Percentiles rank a stretch among this genome's conserved stretches.
phyloP scores from a whole-genome alignment of 805 yeast species.

The Saccharomycopsis selenospora region DNA sequence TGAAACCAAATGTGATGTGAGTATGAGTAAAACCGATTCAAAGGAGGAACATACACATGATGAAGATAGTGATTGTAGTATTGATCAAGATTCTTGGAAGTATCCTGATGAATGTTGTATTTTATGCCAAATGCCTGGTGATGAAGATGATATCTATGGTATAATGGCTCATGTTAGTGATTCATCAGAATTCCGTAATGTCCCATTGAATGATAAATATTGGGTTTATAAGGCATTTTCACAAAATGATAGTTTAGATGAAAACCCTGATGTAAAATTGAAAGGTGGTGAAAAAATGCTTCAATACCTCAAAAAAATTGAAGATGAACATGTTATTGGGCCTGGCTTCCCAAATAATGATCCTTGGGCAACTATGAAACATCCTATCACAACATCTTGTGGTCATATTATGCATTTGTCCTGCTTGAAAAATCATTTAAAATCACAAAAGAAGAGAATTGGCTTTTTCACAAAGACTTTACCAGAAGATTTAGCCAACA shows the following conservation, averaged over 20 bases:
- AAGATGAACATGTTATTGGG: constrained; percentile 45
- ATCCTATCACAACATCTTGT: constrained; percentile 62
- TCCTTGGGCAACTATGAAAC: constrained; percentile 31
- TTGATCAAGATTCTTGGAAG: constrained; percentile 39
- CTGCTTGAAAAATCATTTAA: constrained; percentile 62
- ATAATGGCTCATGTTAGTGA: constrained; percentile 55
- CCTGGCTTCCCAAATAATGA: constrained; percentile 56
- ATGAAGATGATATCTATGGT: constrained; percentile 65
- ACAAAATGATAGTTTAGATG: constrained; percentile 30
- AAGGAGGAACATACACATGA: constrained; percentile 36
- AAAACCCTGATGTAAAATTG: constrained; percentile 24
- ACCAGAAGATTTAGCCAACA: constrained; percentile 64
- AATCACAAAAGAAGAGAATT: constrained; percentile 46
- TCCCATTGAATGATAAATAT: constrained; percentile 56
- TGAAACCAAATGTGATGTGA: constrained; percentile 16
- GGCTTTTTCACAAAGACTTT: constrained; percentile 74
- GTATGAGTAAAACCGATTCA: constrained; percentile 32
- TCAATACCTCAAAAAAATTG: constrained; percentile 32
- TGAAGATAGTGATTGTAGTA: constrained; percentile 22
- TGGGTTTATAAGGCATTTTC: constrained; percentile 63
- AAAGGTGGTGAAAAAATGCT: not conserved
- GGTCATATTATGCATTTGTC: constrained; percentile 90
- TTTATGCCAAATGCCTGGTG: constrained; percentile 66
- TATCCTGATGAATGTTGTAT: constrained; percentile 74
- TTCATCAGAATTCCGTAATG: constrained; percentile 51